A percentile compares a stretch with the other conserved stretches of the same genome.
phyloP scores from a whole-genome alignment of 495 filamentous ascomycete genomes.

The Hyaloscypha finlandica region DNA sequence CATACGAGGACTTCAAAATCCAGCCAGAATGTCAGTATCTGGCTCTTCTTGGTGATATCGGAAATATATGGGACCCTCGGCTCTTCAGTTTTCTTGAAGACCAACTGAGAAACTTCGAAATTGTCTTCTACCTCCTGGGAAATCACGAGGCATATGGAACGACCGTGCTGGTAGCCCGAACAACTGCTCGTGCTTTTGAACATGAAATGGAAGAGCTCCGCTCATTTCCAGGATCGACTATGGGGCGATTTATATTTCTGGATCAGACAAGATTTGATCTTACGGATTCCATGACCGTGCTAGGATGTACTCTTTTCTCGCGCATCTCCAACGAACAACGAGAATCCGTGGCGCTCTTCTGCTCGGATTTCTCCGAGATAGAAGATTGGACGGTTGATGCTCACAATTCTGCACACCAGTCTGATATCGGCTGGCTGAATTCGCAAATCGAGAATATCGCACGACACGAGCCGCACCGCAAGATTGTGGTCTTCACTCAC shows the following conservation, averaged over 20 bases:
- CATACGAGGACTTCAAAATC: slow-evolving; percentile 52
- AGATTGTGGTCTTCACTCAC: slow-evolving; percentile 55
- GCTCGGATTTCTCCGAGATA: slow-evolving; percentile 55
- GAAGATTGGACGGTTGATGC: slow-evolving; percentile 19
- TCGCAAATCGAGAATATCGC: slow-evolving; percentile 41
- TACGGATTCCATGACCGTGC: slow-evolving; percentile 37
- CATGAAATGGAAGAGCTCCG: slow-evolving; percentile 20
- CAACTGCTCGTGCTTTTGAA: slow-evolving; percentile 31
- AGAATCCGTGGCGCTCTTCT: slow-evolving; percentile 34
- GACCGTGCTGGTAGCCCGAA: slow-evolving; percentile 37
- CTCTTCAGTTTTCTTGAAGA: slow-evolving; percentile 42
- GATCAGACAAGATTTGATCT: slow-evolving; percentile 47
- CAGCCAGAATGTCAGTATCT: slow-evolving; percentile 48
- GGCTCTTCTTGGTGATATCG: slow-evolving; percentile 59
- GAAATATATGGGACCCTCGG: slow-evolving; percentile 45
- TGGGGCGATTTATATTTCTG: slow-evolving; percentile 49
- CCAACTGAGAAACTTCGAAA: slow-evolving; percentile 47
- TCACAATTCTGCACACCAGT: slow-evolving; percentile 10
- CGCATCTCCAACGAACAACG: slow-evolving; percentile 33
- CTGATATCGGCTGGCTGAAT: slow-evolving; percentile 55
- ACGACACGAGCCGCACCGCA: slow-evolving; percentile 32
- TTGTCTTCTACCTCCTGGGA: slow-evolving; percentile 54
- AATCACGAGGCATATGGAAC: slow-evolving; percentile 59
- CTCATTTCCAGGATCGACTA: slow-evolving; percentile 1
- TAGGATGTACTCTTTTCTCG: slow-evolving; percentile 53